These are phyloP conservation scores for Aspergillus coremiiformis DNA, from an alignment of 495 filamentous ascomycete genomes.

Conservation along the genomic window DNA sequence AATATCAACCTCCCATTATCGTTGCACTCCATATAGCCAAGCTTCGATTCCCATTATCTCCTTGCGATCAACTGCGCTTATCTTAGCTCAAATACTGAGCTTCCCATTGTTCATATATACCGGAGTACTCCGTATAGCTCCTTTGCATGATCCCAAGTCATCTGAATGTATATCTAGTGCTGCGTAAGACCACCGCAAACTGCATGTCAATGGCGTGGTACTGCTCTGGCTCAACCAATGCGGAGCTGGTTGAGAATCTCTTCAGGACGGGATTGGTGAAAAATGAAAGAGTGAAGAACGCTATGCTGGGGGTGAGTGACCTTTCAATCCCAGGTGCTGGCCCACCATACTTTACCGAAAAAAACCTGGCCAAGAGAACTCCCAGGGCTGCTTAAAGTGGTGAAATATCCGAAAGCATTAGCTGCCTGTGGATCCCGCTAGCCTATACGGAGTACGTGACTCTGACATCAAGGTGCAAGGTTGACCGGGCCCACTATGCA, in stretches of 20 bases:
- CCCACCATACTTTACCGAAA: too few species aligned
- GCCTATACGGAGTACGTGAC: background rate
- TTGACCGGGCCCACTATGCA: slow-evolving; percentile 82
- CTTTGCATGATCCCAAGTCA: slow-evolving; percentile 1
- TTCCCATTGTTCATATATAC: background rate
- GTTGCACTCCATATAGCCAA: too few species aligned
- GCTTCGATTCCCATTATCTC: too few species aligned
- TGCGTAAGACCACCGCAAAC: slow-evolving; percentile 13
- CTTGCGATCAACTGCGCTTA: too few species aligned
- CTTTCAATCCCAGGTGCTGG: background rate
- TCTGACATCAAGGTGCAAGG: slow-evolving; percentile 40
- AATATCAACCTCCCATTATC: too few species aligned
- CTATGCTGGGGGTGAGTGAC: slow-evolving; percentile 62
- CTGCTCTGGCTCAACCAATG: slow-evolving; percentile 71
- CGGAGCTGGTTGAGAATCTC: slow-evolving; percentile 72
- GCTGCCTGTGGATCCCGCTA: too few species aligned
- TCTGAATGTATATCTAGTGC: background rate
- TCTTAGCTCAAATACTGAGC: background rate
- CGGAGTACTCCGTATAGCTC: background rate
- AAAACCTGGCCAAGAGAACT: too few species aligned
- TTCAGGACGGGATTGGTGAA: slow-evolving; percentile 64
- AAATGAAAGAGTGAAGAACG: slow-evolving; percentile 58
- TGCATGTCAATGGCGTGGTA: slow-evolving; percentile 77
- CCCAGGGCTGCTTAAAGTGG: too few species aligned
- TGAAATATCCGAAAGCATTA: background rate